A percentile compares a stretch with the other conserved stretches of the same genome.
Evolutionary conservation across 2,329 filamentous ascomycete species (phyloP).

Genomic region (Raffaelea albimanens): DNA sequence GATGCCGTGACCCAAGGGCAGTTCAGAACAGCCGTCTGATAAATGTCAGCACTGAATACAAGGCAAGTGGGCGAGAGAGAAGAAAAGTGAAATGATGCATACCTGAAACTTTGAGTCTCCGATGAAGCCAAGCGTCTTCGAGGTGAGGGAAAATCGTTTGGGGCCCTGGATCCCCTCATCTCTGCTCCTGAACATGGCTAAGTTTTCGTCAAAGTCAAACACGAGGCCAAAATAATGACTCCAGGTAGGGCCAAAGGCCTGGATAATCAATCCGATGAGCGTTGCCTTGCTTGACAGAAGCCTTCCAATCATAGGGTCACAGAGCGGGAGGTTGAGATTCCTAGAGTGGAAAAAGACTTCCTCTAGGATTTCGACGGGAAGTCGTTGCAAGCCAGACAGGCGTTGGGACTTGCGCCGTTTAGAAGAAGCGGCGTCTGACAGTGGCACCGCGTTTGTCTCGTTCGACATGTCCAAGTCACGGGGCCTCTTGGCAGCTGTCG

Average conservation of each 20-base stretch:
- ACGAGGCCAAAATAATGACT: too few species aligned
- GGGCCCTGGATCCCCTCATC: too few species aligned
- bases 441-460: too few species aligned
- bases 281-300: constrained; percentile 32
- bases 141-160: too few species aligned
- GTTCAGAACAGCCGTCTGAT: constrained; percentile 4
- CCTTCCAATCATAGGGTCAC: constrained; percentile 33
- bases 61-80: neutral
- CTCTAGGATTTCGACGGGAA: constrained; percentile 46
- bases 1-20: constrained; percentile 10
- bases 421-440: too few species aligned
- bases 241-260: constrained; percentile 31
- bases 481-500: too few species aligned
- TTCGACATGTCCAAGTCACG: too few species aligned
- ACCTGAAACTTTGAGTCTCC: neutral
- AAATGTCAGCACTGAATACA: too few species aligned
- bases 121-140: too few species aligned
- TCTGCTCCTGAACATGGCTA: too few species aligned
- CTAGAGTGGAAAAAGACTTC: constrained; percentile 39
- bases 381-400: too few species aligned
- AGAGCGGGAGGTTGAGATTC: constrained; percentile 37
- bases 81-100: neutral
- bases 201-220: constrained; percentile 17
- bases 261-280: constrained; percentile 22
- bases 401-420: constrained; percentile 15